A percentile compares a stretch with the other conserved stretches of the same genome.
phyloP scores from a whole-genome alignment of 225 moss, liverwort and hornwort genomes.

The Ulota crispa region DNA sequence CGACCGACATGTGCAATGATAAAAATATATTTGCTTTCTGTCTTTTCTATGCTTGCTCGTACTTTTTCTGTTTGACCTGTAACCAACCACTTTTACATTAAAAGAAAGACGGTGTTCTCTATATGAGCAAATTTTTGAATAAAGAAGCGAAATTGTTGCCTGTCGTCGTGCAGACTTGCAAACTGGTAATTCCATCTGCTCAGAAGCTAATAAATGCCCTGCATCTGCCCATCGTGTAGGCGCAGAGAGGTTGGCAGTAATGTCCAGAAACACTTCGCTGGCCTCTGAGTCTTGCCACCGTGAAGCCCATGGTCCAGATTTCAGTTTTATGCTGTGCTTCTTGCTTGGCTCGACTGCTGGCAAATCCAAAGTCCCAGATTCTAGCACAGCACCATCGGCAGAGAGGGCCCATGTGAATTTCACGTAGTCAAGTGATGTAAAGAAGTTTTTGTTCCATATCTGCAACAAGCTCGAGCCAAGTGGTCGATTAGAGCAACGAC shows the following conservation, averaged over 20 bases:
- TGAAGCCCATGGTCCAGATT: slow-evolving; percentile 69
- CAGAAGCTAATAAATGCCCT: slow-evolving; percentile 67
- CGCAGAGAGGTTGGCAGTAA: slow-evolving; percentile 53
- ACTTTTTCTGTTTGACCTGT: background rate
- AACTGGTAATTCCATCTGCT: slow-evolving; percentile 68
- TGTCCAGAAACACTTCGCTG: slow-evolving; percentile 67
- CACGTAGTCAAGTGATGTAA: slow-evolving; percentile 61
- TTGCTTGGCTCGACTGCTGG: slow-evolving; percentile 55
- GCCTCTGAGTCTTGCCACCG: slow-evolving; percentile 53
- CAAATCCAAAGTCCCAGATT: slow-evolving; percentile 54
- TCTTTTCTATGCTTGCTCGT: background rate
- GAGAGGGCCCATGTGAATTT: slow-evolving; percentile 67
- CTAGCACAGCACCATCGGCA: slow-evolving; percentile 60
- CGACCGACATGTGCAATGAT: background rate
- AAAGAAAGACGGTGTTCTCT: background rate
- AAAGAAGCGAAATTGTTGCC: slow-evolving; percentile 37
- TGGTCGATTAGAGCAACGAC: slow-evolving; percentile 5
- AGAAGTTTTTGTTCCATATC: slow-evolving; percentile 90
- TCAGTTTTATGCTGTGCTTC: slow-evolving; percentile 47
- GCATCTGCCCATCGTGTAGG: slow-evolving; percentile 72
- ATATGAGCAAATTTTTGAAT: background rate
- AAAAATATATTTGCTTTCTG: background rate
- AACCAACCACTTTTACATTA: background rate
- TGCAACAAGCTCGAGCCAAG: slow-evolving; percentile 37
- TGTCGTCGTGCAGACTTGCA: slow-evolving; percentile 37